Evolutionary conservation across 1,139 yeast genomes (phyloP), one percentile per base, ranked within the genome.

Genomic region (Spathaspora sp.): DNA sequence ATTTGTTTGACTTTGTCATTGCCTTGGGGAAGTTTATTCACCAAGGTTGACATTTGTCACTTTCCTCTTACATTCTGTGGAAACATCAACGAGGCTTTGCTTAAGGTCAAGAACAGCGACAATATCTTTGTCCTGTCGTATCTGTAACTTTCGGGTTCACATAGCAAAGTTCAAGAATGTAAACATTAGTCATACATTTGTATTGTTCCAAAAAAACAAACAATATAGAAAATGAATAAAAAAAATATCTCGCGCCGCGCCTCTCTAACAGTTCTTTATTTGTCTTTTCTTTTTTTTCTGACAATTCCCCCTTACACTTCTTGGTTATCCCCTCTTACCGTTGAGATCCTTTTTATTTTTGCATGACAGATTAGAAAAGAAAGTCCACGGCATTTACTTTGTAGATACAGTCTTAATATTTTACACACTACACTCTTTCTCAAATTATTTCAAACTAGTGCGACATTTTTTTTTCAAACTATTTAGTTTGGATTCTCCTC

Each of bases 131-230:
- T 13, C 36, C 36, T 13, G 4, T 31, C 36, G 36, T 31, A 31
- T 31, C 17, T 31, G 36, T 31, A 31, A 3, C 4, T 7, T 31
- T 31, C 36, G 36, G 36, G 36, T 31, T 20, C 23, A 20, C 36
- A 7, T 18, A 29, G 33, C 36, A 31, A 27, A 31, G 36, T 15
- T 31, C 26, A 9, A 18, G 11, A n/a, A 3, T 20, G 39, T 37
- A 37, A 37, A 37, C 39, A 37, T 37, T 37, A 37, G 39, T 37
- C 39, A 37, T 37, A 13, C 39, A 17, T 37, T 37, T 20, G 8
- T 17, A 9, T 17, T 37, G 26, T 37, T 37, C 36, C 29, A 4
- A 27, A 10, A 10, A n/a, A 10, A 10, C 7, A 10, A 6, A 15
- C 7, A 31, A 31, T 9, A 31, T 13, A 11, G 15, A 15, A 7